A percentile compares a stretch with the other conserved stretches of the same genome.
Evolutionary conservation across 371 early-diverging fungal species (phyloP).

Genomic region (Paraphysoderma sedebokerense): DNA sequence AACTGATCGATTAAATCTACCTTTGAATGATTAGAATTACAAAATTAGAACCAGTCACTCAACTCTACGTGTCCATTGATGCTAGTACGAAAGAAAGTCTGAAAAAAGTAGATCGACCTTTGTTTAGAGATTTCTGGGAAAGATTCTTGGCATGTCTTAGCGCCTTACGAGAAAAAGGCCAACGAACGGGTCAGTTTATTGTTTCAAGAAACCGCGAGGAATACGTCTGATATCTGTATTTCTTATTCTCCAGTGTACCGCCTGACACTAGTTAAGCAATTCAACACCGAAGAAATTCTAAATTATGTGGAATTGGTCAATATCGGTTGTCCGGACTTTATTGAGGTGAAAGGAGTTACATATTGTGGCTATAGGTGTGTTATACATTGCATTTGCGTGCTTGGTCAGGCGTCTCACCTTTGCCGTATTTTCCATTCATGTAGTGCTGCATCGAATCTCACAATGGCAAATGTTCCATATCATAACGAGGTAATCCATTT

Average conservation of each 20-base stretch:
- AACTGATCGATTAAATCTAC: too few species aligned
- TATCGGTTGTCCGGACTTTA: constrained; percentile 56
- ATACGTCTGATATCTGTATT: not conserved
- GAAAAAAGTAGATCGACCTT: constrained; percentile 60
- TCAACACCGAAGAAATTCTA: constrained; percentile 50
- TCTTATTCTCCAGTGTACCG: constrained; percentile 36
- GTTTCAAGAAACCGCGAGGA: too few species aligned
- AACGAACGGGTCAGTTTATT: too few species aligned
- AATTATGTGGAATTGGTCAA: constrained; percentile 53
- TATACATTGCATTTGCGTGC: too few species aligned
- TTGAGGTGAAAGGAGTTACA: constrained; percentile 59
- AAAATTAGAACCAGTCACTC: constrained; percentile 52
- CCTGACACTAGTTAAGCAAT: constrained; percentile 59
- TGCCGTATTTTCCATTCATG: constrained; percentile 27
- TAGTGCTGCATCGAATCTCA: constrained; percentile 8
- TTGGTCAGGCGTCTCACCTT: constrained; percentile 54
- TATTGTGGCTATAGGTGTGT: constrained; percentile 50
- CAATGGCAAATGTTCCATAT: constrained; percentile 40
- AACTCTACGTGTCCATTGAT: constrained; percentile 64
- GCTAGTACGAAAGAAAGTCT: constrained; percentile 57
- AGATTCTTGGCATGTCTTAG: constrained; percentile 51
- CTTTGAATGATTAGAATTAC: too few species aligned
- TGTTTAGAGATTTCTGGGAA: constrained; percentile 71
- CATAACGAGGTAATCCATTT: constrained; percentile 61
- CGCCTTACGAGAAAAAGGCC: constrained; percentile 42